Base-by-base conservation (phyloP, 768 basidiomycete species). In the Naganishia onofrii region DNA sequence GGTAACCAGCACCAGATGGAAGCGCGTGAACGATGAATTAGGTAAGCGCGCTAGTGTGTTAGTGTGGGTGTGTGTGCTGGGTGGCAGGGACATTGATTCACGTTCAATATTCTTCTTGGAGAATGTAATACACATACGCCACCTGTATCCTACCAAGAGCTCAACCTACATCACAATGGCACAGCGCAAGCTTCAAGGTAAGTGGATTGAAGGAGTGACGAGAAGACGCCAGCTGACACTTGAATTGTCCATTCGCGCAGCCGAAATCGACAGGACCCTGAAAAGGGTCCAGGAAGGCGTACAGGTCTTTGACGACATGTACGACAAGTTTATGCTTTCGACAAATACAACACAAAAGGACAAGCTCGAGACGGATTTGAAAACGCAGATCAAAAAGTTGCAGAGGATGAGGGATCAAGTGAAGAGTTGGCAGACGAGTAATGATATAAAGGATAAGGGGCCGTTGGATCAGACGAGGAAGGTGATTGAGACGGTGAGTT, bases 381-480 rank as follows among this genome's bases (percentile, higher is more conserved):
- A 98, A 84, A 95, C 93, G 60, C 96, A 99, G 85, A 98, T 99
- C 78, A 99, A 99, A 88, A 91, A 91, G 81, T 85, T 92, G 0
- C 90, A 92, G 81, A 86, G 90, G 71, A 81, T 91, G 72, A 84
- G 90, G 72, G 90, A 92, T 83, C 90, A 91, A 84, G 90, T 92
- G 82, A 92, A 92, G 83, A 92, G 92, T 1, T 99, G 96, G 96
- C 88, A 95, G 54, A 89, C 92, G 54, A 93, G 89, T 82, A 93
- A 92, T 81, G 96, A 99, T 83, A 96, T 99, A 82, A 98, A 98
- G 85, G 96, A 99, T 87, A 99, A 98, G 87, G 86, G 88, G 17
- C 84, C 87, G 70, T 84, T 99, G 75, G 82, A 95, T 78, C 96
- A 98, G 53, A 93, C 95, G 84, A 88, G 96, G 75, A 89, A 88